A percentile compares a stretch with the other conserved stretches of the same genome.
phyloP scores from a whole-genome alignment of 768 basidiomycete genomes.

The Termitomyces sp. region DNA sequence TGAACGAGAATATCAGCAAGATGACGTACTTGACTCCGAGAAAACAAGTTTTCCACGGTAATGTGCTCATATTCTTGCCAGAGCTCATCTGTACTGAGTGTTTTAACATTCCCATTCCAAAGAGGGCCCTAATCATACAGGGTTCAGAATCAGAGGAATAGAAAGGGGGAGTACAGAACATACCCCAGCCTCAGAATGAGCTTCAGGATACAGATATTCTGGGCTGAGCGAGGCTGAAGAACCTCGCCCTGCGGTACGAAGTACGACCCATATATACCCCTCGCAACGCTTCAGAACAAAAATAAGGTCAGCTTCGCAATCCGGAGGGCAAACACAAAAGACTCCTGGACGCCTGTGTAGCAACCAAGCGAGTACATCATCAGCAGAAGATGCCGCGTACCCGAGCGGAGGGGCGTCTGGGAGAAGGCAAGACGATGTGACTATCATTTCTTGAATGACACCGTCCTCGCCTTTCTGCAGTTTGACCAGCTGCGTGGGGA shows the following conservation, averaged over 20 bases:
- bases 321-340: constrained; percentile 1
- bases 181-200: neutral
- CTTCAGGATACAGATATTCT: neutral
- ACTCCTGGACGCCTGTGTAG: neutral
- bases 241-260: neutral
- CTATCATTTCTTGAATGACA: neutral
- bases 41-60: neutral
- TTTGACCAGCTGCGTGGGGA: neutral
- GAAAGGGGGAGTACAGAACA: neutral
- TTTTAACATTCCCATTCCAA: neutral
- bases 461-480: neutral
- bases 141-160: too few species aligned
- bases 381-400: neutral
- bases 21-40: neutral
- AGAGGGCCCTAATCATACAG: neutral
- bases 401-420: neutral
- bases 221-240: neutral
- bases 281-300: neutral
- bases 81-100: neutral
- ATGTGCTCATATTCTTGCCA: neutral
- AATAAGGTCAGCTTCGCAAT: neutral
- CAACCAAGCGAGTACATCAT: constrained; percentile 1
- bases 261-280: neutral
- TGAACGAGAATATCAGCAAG: neutral
- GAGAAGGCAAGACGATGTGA: neutral